A percentile compares a stretch with the other conserved stretches of the same genome.
phyloP scores from a whole-genome alignment of 257 asterid genomes.

The Solanum chiquidenum region DNA sequence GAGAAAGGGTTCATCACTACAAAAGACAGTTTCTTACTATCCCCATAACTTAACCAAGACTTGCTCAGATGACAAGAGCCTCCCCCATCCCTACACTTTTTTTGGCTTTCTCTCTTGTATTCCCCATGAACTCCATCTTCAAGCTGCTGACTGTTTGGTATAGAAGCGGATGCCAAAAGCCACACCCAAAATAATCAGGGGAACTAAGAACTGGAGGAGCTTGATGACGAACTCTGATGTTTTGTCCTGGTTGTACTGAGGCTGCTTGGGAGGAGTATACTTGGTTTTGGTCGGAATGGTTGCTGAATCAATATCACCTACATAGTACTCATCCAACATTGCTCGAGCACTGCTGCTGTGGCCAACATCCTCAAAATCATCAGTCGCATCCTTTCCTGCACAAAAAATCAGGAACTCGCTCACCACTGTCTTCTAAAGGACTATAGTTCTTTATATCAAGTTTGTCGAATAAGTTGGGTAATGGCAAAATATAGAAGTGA shows the following conservation, averaged over 20 bases:
- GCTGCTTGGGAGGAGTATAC: conserved; percentile 51
- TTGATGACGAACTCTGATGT: conserved; percentile 52
- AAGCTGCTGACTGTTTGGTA: conserved; percentile 52
- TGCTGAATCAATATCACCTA: conserved; percentile 55
- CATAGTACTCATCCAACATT: conserved; percentile 51
- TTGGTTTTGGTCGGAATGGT: conserved; percentile 33
- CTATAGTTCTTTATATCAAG: neutral
- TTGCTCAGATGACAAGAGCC: neutral
- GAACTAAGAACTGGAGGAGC: conserved; percentile 80
- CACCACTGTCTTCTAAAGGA: neutral
- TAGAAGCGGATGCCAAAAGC: conserved; percentile 71
- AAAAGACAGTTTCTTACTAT: neutral
- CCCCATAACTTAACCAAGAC: neutral
- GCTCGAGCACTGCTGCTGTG: conserved; percentile 70
- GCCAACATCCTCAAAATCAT: conserved; percentile 83
- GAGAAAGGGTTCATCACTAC: neutral
- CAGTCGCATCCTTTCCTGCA: conserved; percentile 81
- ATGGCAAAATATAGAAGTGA: neutral
- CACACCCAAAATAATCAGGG: conserved; percentile 53
- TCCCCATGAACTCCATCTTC: neutral
- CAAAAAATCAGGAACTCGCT: neutral
- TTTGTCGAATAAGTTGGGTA: neutral
- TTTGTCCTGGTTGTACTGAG: conserved; percentile 47
- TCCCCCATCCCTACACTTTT: neutral
- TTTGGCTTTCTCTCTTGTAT: neutral